Evolutionary conservation across 1,139 yeast species (phyloP), one percentile per base, ranked within the genome.

Genomic region (Kazachstania sp.): DNA sequence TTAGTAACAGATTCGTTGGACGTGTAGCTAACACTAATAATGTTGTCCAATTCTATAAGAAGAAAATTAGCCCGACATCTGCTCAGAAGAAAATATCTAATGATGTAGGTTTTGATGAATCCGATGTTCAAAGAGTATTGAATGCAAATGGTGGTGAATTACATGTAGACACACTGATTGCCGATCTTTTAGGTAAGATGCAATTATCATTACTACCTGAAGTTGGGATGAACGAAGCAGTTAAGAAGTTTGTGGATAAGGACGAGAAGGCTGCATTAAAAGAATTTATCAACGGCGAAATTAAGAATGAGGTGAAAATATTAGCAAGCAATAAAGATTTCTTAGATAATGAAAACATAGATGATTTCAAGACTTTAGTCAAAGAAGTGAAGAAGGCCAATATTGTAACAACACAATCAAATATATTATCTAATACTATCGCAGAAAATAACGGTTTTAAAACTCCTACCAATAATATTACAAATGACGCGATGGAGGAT

Each of bases 1-100:
- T 92, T 56, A 87, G 97, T 4, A 87, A 90, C 59, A 70, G 86
- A 56, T 94, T 90, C 71, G 95, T 86, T 6, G 97, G 96, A 0
- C 74, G 73, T 52, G 95, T 92, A 3, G 98, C 98, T 12, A 92
- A 92, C 62, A 79, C 83, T 11, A 83, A 86, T 58, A 95, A 90
- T 57, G 86, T 90, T 9, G 78, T 92, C 2, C 82, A 79, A 44
- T 84, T 85, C 59, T 78, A 79, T 58, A 78, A 81, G 60, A 75
- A 70, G 46, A 59, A 15, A 57, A 55, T 16, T 47, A 51, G 37
- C 12, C 42, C 28, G 58, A 54, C 52, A 49, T 66, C 39, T 11
- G 19, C 16, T 28, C 51, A 60, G 58, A 50, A 59, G 62, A 51
- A 54, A 59, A 44, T 43, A 41, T 39, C 29, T 51, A 42, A 45